phyloP scores from a whole-genome alignment of 2,329 filamentous ascomycete genomes.

The Colletotrichum higginsianum region DNA sequence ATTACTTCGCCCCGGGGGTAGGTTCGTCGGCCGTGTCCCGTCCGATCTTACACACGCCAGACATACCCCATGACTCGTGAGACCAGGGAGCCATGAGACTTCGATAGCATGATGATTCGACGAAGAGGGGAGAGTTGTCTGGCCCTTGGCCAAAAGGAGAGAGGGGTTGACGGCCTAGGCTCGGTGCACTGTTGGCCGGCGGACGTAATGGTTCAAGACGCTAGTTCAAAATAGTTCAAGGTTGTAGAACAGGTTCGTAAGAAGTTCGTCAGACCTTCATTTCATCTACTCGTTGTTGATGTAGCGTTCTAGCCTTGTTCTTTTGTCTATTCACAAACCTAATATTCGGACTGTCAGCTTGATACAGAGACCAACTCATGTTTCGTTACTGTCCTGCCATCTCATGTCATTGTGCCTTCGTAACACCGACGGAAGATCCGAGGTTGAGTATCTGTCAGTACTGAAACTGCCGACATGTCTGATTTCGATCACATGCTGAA shows the following conservation, averaged over 20 bases:
- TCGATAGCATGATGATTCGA: neutral
- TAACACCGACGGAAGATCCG: too few species aligned
- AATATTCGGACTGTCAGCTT: too few species aligned
- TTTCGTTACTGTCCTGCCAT: too few species aligned
- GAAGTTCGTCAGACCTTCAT: neutral
- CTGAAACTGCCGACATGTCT: too few species aligned
- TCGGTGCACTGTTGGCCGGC: neutral
- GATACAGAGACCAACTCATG: too few species aligned
- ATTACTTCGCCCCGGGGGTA: constrained; percentile 6
- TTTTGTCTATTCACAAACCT: too few species aligned
- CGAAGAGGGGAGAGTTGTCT: neutral
- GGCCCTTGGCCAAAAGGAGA: neutral
- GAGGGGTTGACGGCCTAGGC: neutral
- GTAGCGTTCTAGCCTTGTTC: too few species aligned
- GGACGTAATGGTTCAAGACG: neutral
- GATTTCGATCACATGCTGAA: too few species aligned
- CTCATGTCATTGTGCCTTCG: too few species aligned
- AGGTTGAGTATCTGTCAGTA: too few species aligned
- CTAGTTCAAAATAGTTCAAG: neutral
- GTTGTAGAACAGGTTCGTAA: neutral
- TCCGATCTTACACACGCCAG: neutral
- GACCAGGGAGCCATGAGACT: neutral
- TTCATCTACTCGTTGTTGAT: neutral
- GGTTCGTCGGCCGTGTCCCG: neutral
- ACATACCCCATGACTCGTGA: neutral